Percentiles rank a stretch among this genome's conserved stretches.
These are phyloP conservation scores for Drosera capensis DNA, from an alignment of 148 eudicot genomes.

Conservation along the genomic window DNA sequence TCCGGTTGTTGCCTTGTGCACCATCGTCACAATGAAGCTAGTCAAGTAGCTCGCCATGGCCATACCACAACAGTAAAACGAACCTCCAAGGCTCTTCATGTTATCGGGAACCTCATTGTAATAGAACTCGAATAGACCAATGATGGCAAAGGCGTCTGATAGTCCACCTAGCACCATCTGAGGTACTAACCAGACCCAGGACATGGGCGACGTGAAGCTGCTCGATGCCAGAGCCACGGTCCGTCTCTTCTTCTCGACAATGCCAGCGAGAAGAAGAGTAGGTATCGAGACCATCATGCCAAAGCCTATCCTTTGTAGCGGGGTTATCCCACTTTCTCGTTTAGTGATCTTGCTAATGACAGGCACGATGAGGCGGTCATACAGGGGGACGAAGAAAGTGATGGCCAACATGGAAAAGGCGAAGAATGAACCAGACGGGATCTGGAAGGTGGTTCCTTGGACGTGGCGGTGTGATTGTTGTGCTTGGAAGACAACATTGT, in stretches of 20 bases:
- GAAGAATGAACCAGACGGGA: constrained; percentile 22
- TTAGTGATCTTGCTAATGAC: constrained; percentile 7
- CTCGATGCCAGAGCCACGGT: constrained; percentile 8
- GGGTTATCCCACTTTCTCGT: constrained; percentile 10
- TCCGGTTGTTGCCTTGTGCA: neutral
- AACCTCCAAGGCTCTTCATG: constrained; percentile 43
- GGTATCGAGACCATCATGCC: constrained; percentile 3
- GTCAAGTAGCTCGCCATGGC: constrained; percentile 15
- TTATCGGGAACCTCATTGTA: constrained; percentile 37
- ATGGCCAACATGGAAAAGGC: constrained; percentile 15
- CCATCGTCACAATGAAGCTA: neutral
- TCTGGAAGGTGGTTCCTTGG: constrained; percentile 20
- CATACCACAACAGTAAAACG: constrained; percentile 25
- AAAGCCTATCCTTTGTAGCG: constrained; percentile 4
- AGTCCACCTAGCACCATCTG: constrained; percentile 21
- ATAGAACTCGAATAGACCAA: constrained; percentile 37
- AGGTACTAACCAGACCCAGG: constrained; percentile 35
- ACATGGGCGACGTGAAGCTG: constrained; percentile 10
- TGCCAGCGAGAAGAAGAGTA: constrained; percentile 9
- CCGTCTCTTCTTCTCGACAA: constrained; percentile 19
- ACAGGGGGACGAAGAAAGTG: constrained; percentile 18
- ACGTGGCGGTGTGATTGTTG: constrained; percentile 46
- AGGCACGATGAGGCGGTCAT: constrained; percentile 21
- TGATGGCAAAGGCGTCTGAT: constrained; percentile 24
- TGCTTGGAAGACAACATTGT: constrained; percentile 50